Base-by-base conservation (phyloP, 2,329 filamentous ascomycete genomes). In the Xylaria sp. region DNA sequence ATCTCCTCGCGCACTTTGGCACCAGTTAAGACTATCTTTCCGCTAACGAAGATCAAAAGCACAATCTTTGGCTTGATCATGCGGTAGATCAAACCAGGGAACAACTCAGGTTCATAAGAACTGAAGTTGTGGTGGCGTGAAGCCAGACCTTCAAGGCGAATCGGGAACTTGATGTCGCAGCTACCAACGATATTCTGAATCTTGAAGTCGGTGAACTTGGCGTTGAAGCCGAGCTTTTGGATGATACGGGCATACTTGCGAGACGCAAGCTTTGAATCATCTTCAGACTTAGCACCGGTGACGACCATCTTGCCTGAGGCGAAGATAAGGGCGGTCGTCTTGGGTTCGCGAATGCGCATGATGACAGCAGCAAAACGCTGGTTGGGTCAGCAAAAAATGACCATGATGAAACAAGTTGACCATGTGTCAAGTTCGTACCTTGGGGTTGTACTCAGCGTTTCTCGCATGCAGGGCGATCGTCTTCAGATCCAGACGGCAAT, bases 21-120 rank as follows among this genome's bases (percentile, higher is more conserved):
- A 79, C 96, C 96, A 51, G 96, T 98, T 80, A 98, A 88, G 78
- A 98, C 96, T 72, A 98, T 98, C 88, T 98, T 98, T 79, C 95
- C 96, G 78, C 92, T 96, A 78, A 98, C 95, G 85, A 98, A 98
- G 82, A 99, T 98, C 79, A 98, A 86, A 32, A 98, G 90, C 63
- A 98, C 95, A 75, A 98, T 97, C 90, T 98, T 98, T 23, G 96
- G 96, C 87, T 98, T 98, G 87, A 98, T 98, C 96, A 99, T 99
- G 81, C 96, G 94, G 85, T 99, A 99, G 84, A 99, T 99, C 62
- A 99, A 91, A 89, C 96, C 96, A 78, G 96, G 96, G 89, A 98
- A 99, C 81, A 99, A 83, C 81, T 99, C 96, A 75, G 96, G 96
- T 83, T 99, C 96, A 83, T 99, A 99, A 67, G 94, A 98, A 84